Percentiles rank a stretch among this genome's conserved stretches.
phyloP scores from a whole-genome alignment of 2,329 filamentous ascomycete species.

The Graphiopsis chlorocephala region DNA sequence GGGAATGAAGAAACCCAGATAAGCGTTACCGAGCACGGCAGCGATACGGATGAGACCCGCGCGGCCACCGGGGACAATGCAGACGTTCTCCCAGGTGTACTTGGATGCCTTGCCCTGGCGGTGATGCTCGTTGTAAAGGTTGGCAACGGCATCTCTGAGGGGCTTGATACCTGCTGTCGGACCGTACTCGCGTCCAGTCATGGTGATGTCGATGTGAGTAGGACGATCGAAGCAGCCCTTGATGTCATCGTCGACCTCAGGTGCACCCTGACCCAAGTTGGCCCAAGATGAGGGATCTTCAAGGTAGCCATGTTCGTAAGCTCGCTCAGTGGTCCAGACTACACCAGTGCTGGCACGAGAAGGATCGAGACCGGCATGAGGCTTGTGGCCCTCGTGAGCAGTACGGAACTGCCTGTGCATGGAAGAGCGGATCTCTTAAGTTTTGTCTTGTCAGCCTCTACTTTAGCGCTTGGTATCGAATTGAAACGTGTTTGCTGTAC shows the following conservation, averaged over 20 bases:
- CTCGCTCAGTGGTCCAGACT: slow-evolving; percentile 87
- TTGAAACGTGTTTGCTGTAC: neutral
- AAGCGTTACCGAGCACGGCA: slow-evolving; percentile 82
- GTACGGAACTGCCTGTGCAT: slow-evolving; percentile 86
- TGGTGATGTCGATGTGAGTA: slow-evolving; percentile 70
- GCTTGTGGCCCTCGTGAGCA: slow-evolving; percentile 85
- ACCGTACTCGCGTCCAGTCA: slow-evolving; percentile 80
- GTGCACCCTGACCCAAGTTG: slow-evolving; percentile 90
- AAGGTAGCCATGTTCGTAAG: slow-evolving; percentile 79
- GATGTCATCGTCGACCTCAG: slow-evolving; percentile 85
- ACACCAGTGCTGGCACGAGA: slow-evolving; percentile 88
- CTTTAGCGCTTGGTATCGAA: neutral
- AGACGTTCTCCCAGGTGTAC: slow-evolving; percentile 97
- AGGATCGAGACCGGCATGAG: slow-evolving; percentile 86
- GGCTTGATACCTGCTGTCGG: slow-evolving; percentile 93
- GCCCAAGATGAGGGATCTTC: slow-evolving; percentile 84
- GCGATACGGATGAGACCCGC: slow-evolving; percentile 93
- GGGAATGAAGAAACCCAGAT: slow-evolving; percentile 71
- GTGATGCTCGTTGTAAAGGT: slow-evolving; percentile 90
- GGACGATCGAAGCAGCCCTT: slow-evolving; percentile 84
- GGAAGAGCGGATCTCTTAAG: slow-evolving; percentile 72
- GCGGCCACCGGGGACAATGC: slow-evolving; percentile 89
- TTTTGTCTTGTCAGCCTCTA: slow-evolving; percentile 16
- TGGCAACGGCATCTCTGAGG: slow-evolving; percentile 81
- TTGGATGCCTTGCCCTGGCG: slow-evolving; percentile 80